Evolutionary conservation across 768 basidiomycete genomes (phyloP), one percentile per base, ranked within the genome.

Genomic region (Auricularia sp.): DNA sequence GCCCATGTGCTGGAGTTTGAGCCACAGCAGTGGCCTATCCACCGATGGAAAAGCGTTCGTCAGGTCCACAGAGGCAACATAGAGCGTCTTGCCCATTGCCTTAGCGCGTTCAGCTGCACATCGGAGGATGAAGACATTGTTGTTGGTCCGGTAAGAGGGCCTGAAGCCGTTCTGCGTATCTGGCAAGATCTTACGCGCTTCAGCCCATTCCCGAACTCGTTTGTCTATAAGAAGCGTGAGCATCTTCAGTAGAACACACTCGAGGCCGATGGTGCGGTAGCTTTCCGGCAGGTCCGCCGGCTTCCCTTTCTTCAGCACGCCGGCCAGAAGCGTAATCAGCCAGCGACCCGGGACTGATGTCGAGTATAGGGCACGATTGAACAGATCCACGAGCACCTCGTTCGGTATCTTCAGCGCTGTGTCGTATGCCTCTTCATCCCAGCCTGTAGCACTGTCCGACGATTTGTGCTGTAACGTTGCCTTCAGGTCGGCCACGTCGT

Each of bases 11-110:
- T 37, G 44, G 1, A 76, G 68, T 61, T 76, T 76, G 1, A 70
- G n/a, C 75, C 76, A 77, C 0, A 77, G 67, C 0, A 73, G 71
- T 2, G 73, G 66, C n/a, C 71, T 68, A 47, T 78, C 71, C 1
- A 71, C 71, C 0, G 73, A 76, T 0, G 77, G 77, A 63, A 77
- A 78, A 6, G 76, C 75, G 69, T 78, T 77, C 11, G 66, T 72
- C 1, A 74, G 65, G 64, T 74, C 72, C 0, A 73, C 45, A 61
- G 68, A 70, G 1, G 68, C 70, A 7, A 70, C 68, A 35, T 63
- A 74, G 1, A 73, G 68, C 0, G 69, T 64, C 8, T 65, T 34
- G 0, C 67, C 66, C 10, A 37, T 6, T 0, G 65, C 42, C 3
- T 63, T 61, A 0, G 69, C 69, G 18, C 62, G 54, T 33, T 73